Evolutionary conservation across 208 protist species (phyloP).

Genomic region (Ichthyophonus hoferi): DNA sequence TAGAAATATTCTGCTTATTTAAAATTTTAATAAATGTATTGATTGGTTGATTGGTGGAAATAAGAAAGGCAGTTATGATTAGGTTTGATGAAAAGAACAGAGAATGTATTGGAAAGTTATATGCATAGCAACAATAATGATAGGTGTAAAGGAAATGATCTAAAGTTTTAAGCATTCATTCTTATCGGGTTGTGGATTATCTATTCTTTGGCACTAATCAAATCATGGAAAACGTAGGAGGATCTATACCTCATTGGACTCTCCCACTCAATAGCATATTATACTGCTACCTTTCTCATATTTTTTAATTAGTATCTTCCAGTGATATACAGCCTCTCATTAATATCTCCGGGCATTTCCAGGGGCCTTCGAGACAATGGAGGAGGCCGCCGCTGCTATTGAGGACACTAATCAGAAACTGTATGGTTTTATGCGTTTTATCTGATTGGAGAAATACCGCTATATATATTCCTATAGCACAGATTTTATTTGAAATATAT

Average conservation of each 20-base stretch:
- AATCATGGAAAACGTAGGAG: neutral
- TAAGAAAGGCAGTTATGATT: neutral
- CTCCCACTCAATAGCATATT: neutral
- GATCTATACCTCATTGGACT: neutral
- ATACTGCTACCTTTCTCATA: neutral
- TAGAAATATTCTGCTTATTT: neutral
- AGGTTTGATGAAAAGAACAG: neutral
- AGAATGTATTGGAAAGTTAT: neutral
- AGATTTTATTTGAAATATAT: neutral
- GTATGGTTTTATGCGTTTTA: no score
- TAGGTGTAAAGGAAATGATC: no score
- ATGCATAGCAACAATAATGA: neutral
- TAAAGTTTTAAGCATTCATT: no score
- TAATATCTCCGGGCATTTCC: no score
- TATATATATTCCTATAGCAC: no score
- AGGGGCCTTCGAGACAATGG: neutral
- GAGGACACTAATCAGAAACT: neutral
- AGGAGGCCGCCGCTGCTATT: neutral
- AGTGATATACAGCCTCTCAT: neutral
- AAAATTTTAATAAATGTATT: neutral
- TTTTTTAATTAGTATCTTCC: neutral
- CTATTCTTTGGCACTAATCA: no score
- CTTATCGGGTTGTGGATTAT: no score
- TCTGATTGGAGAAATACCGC: no score
- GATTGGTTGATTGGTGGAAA: neutral